A percentile compares a stretch with the other conserved stretches of the same genome.
Evolutionary conservation across 805 yeast genomes (phyloP).

Genomic region (Schwanniomyces occidentalis): DNA sequence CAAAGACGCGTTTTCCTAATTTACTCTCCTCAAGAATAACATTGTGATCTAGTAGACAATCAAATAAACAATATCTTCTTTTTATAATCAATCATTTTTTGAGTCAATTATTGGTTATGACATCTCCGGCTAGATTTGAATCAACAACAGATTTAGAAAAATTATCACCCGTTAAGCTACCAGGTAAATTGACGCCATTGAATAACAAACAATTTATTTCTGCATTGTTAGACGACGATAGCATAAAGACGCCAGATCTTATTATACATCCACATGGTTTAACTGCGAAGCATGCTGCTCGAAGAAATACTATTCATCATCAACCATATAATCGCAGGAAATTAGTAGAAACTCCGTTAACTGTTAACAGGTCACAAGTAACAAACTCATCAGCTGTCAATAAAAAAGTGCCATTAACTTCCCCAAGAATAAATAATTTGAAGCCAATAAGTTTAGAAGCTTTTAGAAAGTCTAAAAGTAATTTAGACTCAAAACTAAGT

Average conservation of each 20-base stretch:
- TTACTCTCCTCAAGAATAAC: too few relatives aligned
- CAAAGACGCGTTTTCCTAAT: too few relatives aligned
- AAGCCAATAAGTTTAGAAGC: constrained; percentile 14
- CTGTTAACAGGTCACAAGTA: neutral
- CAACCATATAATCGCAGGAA: constrained; percentile 6
- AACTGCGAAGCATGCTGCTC: constrained; percentile 33
- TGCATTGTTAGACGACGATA: neutral
- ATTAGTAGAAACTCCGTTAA: constrained; percentile 13
- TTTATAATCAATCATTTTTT: neutral
- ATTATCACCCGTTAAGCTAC: constrained; percentile 20
- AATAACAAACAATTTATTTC: constrained; percentile 1
- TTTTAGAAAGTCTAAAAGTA: constrained; percentile 15
- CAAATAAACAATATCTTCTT: too few relatives aligned
- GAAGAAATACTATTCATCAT: constrained; percentile 26
- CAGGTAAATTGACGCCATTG: constrained; percentile 3
- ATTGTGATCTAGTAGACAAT: too few relatives aligned
- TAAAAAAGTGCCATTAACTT: constrained; percentile 13
- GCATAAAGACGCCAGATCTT: constrained; percentile 8
- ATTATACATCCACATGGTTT: constrained; percentile 47
- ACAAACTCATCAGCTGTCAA: neutral
- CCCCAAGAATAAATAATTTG: constrained; percentile 12
- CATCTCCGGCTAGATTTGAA: constrained; percentile 10
- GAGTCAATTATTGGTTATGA: constrained; percentile 4
- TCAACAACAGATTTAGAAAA: constrained; percentile 10
- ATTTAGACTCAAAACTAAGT: constrained; percentile 15